Evolutionary conservation across 345 rosid genomes (phyloP).

Genomic region (Passiflora organensis): DNA sequence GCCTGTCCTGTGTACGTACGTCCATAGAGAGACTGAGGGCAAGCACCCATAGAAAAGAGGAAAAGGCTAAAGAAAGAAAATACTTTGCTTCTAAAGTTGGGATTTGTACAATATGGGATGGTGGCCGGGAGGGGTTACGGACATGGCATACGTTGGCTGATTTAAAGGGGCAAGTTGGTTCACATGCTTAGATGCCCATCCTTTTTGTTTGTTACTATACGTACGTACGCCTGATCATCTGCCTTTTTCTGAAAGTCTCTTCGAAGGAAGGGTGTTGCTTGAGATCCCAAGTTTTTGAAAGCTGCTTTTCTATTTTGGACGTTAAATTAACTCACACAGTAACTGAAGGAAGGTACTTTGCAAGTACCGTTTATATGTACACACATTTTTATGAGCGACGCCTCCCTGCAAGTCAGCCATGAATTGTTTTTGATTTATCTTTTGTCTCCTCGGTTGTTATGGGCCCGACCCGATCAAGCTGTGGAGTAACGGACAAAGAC

Average conservation of each 20-base stretch:
- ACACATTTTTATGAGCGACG: background rate
- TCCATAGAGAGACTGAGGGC: no score
- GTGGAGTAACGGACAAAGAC: background rate
- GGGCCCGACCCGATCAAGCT: no score
- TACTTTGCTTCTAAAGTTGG: constrained; percentile 12
- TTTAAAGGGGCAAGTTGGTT: constrained; percentile 3
- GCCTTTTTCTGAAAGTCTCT: constrained; percentile 21
- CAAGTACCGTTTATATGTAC: constrained; percentile 10
- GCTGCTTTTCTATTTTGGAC: background rate
- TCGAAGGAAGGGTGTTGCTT: constrained; percentile 5
- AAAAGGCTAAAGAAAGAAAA: background rate
- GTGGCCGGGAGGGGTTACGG: no score
- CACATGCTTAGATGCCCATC: constrained; percentile 9
- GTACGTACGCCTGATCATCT: background rate
- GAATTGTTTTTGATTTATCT: no score
- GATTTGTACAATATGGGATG: no score
- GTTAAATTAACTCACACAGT: background rate
- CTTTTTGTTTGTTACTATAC: background rate
- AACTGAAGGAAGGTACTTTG: constrained; percentile 1
- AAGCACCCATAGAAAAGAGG: background rate
- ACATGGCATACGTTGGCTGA: background rate
- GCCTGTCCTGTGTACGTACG: no score
- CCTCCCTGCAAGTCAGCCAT: no score
- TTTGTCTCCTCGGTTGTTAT: no score
- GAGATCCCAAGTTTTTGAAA: no score